Base-by-base conservation (phyloP, 225 moss, liverwort and hornwort genomes). In the Straminergon stramineum region DNA sequence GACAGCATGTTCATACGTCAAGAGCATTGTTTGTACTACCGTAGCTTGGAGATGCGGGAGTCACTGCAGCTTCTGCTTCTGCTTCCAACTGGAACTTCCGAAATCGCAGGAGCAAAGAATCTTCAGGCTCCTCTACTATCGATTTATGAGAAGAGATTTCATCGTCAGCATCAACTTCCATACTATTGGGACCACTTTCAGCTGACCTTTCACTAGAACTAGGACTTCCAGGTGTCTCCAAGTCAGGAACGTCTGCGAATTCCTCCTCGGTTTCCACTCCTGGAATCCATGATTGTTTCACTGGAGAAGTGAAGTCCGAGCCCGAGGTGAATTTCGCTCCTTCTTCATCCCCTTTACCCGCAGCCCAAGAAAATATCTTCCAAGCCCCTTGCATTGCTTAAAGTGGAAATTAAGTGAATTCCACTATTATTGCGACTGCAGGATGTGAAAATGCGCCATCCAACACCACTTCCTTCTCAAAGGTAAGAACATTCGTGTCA, bases 381-480 rank as follows among this genome's bases (percentile, higher is more conserved):
- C 94, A 95, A 60, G 91, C 93, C 34, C 94, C 94, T 89, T 95
- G 94, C 94, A 93, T 95, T 86, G 82, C 90, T 87, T 61, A 43
- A 68, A 43, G 68, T 26, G 67, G 41, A 76, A 83, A 83, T 45
- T 43, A 64, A 74, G 39, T 32, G 35, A 89, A 85, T 81, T 83
- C 41, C 78, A 85, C 89, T 83, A 88, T 51, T 67, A 83, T 71
- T 45, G 83, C 76, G 21, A 83, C 65, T 51, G 53, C 79, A 86
- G 52, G 58, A 60, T 70, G 86, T 69, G 45, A 16, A 88, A 83
- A 17, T 28, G 71, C 30, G 81, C 81, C 84, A 89, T 87, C 77
- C 51, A 81, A 85, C 76, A 88, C 65, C 43, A 81, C 73, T 85
- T 55, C 37, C 83, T 74, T 84, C 78, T 77, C 80, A 61, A 89